These are phyloP conservation scores for Acanthamoeba royreba DNA, from an alignment of 208 protist genomes.

Conservation along the genomic window DNA sequence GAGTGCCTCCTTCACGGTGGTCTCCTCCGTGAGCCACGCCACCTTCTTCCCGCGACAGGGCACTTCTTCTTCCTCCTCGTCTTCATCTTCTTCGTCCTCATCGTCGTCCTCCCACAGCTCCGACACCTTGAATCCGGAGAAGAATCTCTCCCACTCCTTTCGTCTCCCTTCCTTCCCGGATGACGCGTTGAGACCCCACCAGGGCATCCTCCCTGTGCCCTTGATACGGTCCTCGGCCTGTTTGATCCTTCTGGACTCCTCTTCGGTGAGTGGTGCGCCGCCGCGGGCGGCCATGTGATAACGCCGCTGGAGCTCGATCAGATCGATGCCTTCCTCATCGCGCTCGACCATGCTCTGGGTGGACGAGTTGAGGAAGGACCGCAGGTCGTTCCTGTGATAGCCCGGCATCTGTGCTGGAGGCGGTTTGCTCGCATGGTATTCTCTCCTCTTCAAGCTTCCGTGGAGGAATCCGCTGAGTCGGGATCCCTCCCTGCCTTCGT, in stretches of 20 bases:
- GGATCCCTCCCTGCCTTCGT: not conserved
- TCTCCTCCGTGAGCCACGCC: not conserved
- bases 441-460: not conserved
- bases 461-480: not conserved
- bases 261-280: not conserved
- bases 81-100: not conserved
- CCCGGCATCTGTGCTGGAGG: no score
- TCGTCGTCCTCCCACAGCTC: constrained; percentile 19
- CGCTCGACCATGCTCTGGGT: no score
- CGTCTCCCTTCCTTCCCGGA: constrained; percentile 8
- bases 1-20: constrained; percentile 17
- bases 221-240: not conserved
- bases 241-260: not conserved
- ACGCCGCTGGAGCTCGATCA: constrained; percentile 3
- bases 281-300: not conserved
- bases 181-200: constrained; percentile 28
- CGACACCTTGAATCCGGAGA: constrained; percentile 21
- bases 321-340: not conserved
- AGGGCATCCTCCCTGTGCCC: not conserved
- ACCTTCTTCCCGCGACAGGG: not conserved
- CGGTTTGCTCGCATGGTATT: no score
- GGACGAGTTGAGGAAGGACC: no score
- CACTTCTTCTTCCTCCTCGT: not conserved
- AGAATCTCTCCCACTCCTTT: constrained; percentile 26
- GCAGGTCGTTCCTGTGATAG: no score